Evolutionary conservation across 106 monocot genomes (phyloP).

Genomic region (Chionographis japonica): DNA sequence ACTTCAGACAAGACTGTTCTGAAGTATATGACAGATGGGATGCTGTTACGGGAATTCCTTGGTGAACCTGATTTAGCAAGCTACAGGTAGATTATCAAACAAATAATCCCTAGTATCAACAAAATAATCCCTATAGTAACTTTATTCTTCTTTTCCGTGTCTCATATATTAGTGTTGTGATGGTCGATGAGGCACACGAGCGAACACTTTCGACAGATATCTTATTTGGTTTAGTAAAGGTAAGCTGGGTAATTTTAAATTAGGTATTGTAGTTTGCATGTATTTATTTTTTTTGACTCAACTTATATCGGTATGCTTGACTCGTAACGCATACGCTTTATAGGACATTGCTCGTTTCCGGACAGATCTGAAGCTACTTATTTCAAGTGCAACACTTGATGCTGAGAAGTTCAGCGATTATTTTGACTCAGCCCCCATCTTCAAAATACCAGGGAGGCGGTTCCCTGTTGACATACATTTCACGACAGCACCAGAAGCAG

Average conservation of each 20-base stretch:
- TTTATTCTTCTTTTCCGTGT: not conserved
- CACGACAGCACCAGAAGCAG: constrained; percentile 74
- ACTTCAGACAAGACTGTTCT: constrained; percentile 90
- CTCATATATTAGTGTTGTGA: constrained; percentile 52
- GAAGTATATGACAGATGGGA: constrained; percentile 96
- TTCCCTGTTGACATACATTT: constrained; percentile 84
- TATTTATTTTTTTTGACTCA: not conserved
- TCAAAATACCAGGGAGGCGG: constrained; percentile 68
- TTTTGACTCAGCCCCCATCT: constrained; percentile 72
- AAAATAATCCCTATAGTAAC: no score
- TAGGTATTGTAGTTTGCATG: not conserved
- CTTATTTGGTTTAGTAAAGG: constrained; percentile 86
- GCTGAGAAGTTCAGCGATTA: constrained; percentile 89
- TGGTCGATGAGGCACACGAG: constrained; percentile 98
- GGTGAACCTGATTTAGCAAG: constrained; percentile 92
- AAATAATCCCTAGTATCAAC: no score
- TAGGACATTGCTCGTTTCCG: constrained; percentile 82
- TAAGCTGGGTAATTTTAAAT: constrained; percentile 7
- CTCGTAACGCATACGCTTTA: constrained; percentile 4
- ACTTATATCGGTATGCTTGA: not conserved
- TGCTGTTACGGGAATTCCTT: constrained; percentile 92
- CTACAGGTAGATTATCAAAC: constrained; percentile 52
- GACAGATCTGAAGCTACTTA: constrained; percentile 76
- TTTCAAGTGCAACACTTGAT: constrained; percentile 91
- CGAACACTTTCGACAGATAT: constrained; percentile 85